Percentiles rank a stretch among this genome's conserved stretches.
Conservation (phyloP, 306 rosid genomes). For the Cicer pinnatifidum region DNA sequence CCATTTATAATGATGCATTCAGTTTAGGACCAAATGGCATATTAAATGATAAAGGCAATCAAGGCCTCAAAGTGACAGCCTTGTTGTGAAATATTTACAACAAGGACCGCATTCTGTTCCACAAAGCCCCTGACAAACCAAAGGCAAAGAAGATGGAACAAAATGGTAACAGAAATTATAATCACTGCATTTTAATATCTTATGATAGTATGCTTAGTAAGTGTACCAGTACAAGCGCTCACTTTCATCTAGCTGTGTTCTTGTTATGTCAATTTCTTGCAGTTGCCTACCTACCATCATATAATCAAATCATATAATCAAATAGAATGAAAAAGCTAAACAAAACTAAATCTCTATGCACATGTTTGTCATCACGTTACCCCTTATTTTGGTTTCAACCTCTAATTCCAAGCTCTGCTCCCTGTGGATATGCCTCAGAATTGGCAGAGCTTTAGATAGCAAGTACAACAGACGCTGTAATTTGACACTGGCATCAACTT, state of each 20-base stretch:
- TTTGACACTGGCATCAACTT: constrained; percentile 49
- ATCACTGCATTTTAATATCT: constrained; percentile 12
- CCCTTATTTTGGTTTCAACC: constrained; percentile 60
- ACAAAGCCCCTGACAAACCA: constrained; percentile 34
- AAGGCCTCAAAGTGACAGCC: constrained; percentile 22
- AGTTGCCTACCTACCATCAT: constrained; percentile 55
- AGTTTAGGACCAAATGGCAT: constrained; percentile 21
- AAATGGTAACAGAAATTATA: constrained; percentile 27
- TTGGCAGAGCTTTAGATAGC: constrained; percentile 61
- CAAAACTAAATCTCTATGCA: background rate
- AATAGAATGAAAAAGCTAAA: background rate
- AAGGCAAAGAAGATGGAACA: constrained; percentile 10
- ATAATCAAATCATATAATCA: constrained; percentile 15
- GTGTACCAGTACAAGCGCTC: constrained; percentile 76
- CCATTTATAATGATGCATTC: constrained; percentile 39
- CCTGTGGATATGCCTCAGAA: constrained; percentile 63
- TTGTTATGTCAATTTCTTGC: constrained; percentile 56
- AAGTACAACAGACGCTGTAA: constrained; percentile 56
- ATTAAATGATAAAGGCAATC: constrained; percentile 12
- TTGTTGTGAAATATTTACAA: background rate
- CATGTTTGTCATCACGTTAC: constrained; percentile 40
- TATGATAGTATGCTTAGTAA: constrained; percentile 9
- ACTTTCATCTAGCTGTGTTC: constrained; percentile 50
- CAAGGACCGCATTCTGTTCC: constrained; percentile 33
- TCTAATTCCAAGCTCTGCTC: constrained; percentile 68